Conservation (phyloP, 2,329 filamentous ascomycete genomes). For the Biscogniauxia sp. region DNA sequence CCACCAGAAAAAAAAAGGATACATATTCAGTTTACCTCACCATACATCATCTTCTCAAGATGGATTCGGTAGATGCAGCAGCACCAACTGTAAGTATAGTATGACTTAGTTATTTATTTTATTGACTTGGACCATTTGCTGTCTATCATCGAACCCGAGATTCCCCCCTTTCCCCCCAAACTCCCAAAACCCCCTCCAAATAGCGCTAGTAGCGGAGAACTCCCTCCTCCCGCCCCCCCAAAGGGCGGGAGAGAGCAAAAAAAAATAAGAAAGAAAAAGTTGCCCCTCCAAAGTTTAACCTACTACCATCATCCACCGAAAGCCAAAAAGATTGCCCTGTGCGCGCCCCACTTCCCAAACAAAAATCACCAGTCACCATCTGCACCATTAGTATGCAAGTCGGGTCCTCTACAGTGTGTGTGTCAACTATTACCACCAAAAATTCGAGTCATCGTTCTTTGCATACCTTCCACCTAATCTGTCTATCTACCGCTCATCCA, state of each 20-base stretch:
- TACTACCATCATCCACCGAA: background rate
- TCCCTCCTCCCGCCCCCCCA: too few relatives aligned
- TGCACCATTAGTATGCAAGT: background rate
- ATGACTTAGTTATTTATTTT: background rate
- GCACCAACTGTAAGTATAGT: conserved; percentile 12
- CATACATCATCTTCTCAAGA: conserved; percentile 5
- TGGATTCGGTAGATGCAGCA: conserved; percentile 16
- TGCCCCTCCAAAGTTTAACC: background rate
- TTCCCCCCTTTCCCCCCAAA: too few relatives aligned
- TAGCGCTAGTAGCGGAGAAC: background rate
- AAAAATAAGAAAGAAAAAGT: background rate
- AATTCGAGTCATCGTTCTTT: background rate
- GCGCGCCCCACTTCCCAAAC: background rate
- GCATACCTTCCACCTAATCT: background rate
- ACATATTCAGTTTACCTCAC: conserved; percentile 2
- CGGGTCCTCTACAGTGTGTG: too few relatives aligned
- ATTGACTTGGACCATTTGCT: background rate
- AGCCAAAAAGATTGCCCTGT: background rate
- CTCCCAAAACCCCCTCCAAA: background rate
- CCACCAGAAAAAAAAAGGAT: background rate
- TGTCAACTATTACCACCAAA: background rate
- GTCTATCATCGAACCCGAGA: too few relatives aligned
- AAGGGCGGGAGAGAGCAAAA: background rate
- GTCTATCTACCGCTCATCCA: background rate
- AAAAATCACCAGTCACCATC: background rate